A percentile compares a stretch with the other conserved stretches of the same genome.
phyloP scores from a whole-genome alignment of 805 yeast species.

The Kuraishia capsulata region DNA sequence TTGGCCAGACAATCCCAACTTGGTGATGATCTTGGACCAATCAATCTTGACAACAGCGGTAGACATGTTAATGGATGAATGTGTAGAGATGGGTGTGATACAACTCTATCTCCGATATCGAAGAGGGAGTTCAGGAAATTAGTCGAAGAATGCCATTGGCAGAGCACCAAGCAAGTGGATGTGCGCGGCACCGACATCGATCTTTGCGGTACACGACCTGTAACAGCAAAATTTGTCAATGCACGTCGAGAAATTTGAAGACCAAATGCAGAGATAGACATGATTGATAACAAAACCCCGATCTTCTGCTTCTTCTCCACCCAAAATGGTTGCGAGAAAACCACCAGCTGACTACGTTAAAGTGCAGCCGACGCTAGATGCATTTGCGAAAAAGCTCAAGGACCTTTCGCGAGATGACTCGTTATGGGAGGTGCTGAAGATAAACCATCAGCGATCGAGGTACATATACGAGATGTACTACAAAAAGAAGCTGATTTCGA shows the following conservation, averaged over 20 bases:
- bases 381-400: conserved; percentile 50
- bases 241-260: too few species aligned
- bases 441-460: conserved; percentile 69
- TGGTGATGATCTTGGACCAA: conserved; percentile 86
- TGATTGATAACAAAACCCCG: too few species aligned
- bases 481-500: conserved; percentile 56
- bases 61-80: conserved; percentile 13
- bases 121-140: too few species aligned
- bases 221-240: too few species aligned
- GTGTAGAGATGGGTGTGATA: too few species aligned
- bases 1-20: conserved; percentile 86
- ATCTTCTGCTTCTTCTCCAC: too few species aligned
- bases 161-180: too few species aligned
- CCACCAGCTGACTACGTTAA: conserved; percentile 73
- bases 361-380: conserved; percentile 55
- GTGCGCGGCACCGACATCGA: too few species aligned
- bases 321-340: conserved; percentile 19
- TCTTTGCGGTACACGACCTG: too few species aligned
- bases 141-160: too few species aligned
- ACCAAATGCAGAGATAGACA: too few species aligned
- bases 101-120: too few species aligned
- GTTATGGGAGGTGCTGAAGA: conserved; percentile 59
- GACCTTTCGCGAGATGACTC: conserved; percentile 48
- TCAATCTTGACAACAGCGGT: conserved; percentile 76
- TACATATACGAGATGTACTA: conserved; percentile 70